Percentiles rank a stretch among this genome's conserved stretches.
phyloP scores from a whole-genome alignment of 257 asterid genomes.

The Petunia secreta region DNA sequence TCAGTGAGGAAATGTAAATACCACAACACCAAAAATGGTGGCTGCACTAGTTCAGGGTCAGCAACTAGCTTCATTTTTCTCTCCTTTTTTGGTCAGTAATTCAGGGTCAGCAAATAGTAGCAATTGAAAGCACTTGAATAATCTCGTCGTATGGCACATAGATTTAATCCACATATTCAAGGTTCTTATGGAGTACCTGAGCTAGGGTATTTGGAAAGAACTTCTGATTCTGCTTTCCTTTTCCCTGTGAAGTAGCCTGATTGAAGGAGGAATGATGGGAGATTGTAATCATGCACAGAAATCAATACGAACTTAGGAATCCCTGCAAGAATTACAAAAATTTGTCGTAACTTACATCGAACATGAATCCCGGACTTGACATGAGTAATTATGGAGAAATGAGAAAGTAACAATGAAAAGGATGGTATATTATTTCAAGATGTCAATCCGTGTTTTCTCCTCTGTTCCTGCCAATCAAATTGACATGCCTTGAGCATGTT shows the following conservation, averaged over 20 bases:
- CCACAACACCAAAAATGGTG: neutral
- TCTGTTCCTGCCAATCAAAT: too few relatives aligned
- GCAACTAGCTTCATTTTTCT: neutral
- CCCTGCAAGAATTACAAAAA: slow-evolving; percentile 52
- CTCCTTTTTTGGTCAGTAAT: neutral
- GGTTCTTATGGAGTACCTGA: slow-evolving; percentile 55
- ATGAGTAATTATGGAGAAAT: neutral
- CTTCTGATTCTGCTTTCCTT: slow-evolving; percentile 98
- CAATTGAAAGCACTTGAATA: neutral
- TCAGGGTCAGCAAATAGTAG: neutral
- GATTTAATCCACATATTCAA: neutral
- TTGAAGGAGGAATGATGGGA: slow-evolving; percentile 80
- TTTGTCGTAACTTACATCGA: neutral
- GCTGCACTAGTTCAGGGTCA: neutral
- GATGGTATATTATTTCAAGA: neutral
- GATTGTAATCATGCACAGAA: slow-evolving; percentile 95
- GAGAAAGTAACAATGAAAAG: neutral
- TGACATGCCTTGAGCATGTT: too few relatives aligned
- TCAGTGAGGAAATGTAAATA: slow-evolving; percentile 12
- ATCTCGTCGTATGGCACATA: neutral
- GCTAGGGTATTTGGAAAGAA: slow-evolving; percentile 80
- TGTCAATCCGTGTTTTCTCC: too few relatives aligned
- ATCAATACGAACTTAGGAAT: slow-evolving; percentile 85
- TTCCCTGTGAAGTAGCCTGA: slow-evolving; percentile 89
- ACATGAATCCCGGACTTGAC: neutral